Evolutionary conservation across 257 asterid genomes (phyloP), one percentile per base, ranked within the genome.

Genomic region (Anisodus acutangulus): DNA sequence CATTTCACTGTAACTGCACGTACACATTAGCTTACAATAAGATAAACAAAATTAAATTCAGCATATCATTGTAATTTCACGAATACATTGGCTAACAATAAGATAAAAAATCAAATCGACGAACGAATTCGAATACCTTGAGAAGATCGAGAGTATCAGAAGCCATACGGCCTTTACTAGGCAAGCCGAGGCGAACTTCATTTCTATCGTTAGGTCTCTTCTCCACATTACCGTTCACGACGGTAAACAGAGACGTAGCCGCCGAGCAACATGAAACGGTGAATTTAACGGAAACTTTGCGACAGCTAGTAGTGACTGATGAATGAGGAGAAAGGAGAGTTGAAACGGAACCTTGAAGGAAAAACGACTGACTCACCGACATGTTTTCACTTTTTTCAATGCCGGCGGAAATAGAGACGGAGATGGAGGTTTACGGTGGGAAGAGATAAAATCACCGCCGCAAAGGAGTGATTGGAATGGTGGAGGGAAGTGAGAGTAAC

Each of bases 151-250:
- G 93, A 82, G 98, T 90, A 59, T 97, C 99, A 9, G 93, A 58
- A 4, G 99, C 98, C 98, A 97, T 93, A 79, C 99, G 92, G 53
- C 99, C 99, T 90, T 97, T 97, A 84, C 99, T 97, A 55, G 99
- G 99, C 91, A 97, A 87, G 12, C 99, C 99, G n/a, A 97, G 91
- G 37, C 99, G 97, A 87, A 97, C 91, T 84, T 92, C 96, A 68
- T 74, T 87, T 69, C 99, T 88, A 26, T 91, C 91, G 5, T 81
- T 12, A 8, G 87, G 43, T 62, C 39, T 88, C 81, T 41, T 86
- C 2, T 90, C 93, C 43, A 83, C 95, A 76, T 94, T 94, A 39
- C 81, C 81, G 8, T 76, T 76, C 22, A 76, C 62, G 2, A 85
- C 86, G 6, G 93, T 83, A 11, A 85, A 83, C 83, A 95, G 91